phyloP scores from a whole-genome alignment of 305 asterid genomes.

The Rubia balearica region DNA sequence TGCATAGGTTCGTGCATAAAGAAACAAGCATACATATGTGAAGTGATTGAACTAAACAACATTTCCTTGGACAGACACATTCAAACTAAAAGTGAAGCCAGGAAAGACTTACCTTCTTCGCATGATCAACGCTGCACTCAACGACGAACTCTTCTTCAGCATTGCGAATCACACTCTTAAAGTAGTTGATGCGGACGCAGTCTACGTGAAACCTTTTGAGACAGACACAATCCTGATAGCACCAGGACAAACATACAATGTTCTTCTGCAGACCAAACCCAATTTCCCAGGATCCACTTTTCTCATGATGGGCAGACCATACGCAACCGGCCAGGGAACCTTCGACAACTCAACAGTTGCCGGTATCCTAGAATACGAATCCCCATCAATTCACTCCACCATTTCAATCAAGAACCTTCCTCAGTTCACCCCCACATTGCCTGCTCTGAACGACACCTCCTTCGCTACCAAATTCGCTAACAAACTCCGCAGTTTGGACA shows the following conservation, averaged over 20 bases:
- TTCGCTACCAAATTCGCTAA: conserved; percentile 37
- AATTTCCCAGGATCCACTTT: conserved; percentile 34
- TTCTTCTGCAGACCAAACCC: conserved; percentile 39
- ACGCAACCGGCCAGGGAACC: conserved; percentile 47
- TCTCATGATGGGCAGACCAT: conserved; percentile 45
- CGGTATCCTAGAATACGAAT: conserved; percentile 42
- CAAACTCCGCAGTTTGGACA: conserved; percentile 40
- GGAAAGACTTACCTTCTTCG: conserved; percentile 68
- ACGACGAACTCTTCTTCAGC: conserved; percentile 73
- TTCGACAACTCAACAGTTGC: conserved; percentile 52
- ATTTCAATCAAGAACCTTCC: conserved; percentile 29
- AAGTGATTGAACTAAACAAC: too few species aligned
- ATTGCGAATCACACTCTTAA: conserved; percentile 55
- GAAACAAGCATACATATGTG: neutral
- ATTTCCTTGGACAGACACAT: conserved; percentile 33
- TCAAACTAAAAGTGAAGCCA: conserved; percentile 43
- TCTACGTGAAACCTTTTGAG: conserved; percentile 47
- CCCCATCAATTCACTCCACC: conserved; percentile 18
- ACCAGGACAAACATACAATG: conserved; percentile 51
- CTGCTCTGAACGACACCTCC: conserved; percentile 37
- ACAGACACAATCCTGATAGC: conserved; percentile 40
- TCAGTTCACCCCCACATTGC: conserved; percentile 35
- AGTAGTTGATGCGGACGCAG: conserved; percentile 46
- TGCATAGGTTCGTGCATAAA: too few species aligned
- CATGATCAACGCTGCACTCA: conserved; percentile 65